Evolutionary conservation across 495 filamentous ascomycete genomes (phyloP).

Genomic region (Aspergillus diversus): DNA sequence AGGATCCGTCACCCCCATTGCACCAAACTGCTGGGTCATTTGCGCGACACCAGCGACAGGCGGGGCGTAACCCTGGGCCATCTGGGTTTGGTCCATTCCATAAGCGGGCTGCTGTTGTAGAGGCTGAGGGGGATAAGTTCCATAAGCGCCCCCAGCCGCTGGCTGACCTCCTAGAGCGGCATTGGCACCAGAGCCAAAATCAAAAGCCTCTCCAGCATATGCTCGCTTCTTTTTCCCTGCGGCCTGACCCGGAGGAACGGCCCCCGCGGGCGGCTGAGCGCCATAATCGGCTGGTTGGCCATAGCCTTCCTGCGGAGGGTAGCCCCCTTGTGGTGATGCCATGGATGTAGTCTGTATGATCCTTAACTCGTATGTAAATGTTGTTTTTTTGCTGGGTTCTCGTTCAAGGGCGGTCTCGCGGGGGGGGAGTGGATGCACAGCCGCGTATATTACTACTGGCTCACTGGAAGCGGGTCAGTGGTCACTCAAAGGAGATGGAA

Average conservation of each 20-base stretch:
- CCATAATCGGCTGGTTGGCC: conserved; percentile 48
- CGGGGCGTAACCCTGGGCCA: conserved; percentile 65
- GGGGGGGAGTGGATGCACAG: conserved; percentile 7
- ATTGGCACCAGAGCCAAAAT: conserved; percentile 90
- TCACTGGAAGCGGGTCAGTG: conserved; percentile 25
- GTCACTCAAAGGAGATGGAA: conserved; percentile 19
- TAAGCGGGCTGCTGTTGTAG: conserved; percentile 57
- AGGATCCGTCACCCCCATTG: conserved; percentile 72
- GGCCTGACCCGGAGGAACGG: conserved; percentile 39
- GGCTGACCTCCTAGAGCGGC: conserved; percentile 65
- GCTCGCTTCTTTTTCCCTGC: conserved; percentile 83
- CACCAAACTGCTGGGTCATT: conserved; percentile 81
- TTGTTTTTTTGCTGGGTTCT: conserved; percentile 10
- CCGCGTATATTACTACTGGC: conserved; percentile 26
- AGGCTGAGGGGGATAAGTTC: conserved; percentile 60
- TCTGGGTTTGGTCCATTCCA: conserved; percentile 46
- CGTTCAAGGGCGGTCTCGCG: conserved; percentile 4
- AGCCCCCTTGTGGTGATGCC: conserved; percentile 67
- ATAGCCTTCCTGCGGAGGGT: conserved; percentile 59
- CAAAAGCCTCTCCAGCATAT: conserved; percentile 93
- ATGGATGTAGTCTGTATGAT: conserved; percentile 36
- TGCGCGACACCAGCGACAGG: conserved; percentile 63
- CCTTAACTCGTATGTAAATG: conserved; percentile 10
- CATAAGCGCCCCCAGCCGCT: conserved; percentile 56
- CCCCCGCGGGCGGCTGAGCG: conserved; percentile 39